Evolutionary conservation across 805 yeast genomes (phyloP).

Genomic region (Kazachstania viticola): DNA sequence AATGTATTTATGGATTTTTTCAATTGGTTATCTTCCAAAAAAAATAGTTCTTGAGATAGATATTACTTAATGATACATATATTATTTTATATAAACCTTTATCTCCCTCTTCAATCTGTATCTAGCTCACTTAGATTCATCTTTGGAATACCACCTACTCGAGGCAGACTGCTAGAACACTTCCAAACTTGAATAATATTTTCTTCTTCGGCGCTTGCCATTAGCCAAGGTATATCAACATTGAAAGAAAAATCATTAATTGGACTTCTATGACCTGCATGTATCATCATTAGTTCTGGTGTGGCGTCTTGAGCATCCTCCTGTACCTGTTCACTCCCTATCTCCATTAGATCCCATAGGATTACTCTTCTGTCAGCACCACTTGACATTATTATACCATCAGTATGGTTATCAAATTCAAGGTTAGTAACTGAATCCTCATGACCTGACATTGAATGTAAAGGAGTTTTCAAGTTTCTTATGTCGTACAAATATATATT

Average conservation of each 20-base stretch:
- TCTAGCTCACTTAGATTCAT: too few species aligned
- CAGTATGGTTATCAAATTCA: constrained; percentile 69
- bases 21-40: constrained; percentile 62
- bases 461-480: constrained; percentile 35
- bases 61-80: neutral
- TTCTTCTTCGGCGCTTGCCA: constrained; percentile 44
- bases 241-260: constrained; percentile 66
- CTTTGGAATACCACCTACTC: too few species aligned
- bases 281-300: constrained; percentile 83
- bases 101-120: neutral
- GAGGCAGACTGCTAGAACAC: constrained; percentile 27
- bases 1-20: constrained; percentile 59
- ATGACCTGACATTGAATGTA: constrained; percentile 76
- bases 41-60: constrained; percentile 9
- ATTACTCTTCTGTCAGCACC: constrained; percentile 68
- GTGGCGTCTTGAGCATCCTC: constrained; percentile 89
- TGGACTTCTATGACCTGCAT: constrained; percentile 79
- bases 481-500: constrained; percentile 56
- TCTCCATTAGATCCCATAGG: constrained; percentile 67
- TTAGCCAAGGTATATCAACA: constrained; percentile 58
- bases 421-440: constrained; percentile 57
- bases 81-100: neutral
- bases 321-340: constrained; percentile 75
- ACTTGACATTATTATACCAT: constrained; percentile 68
- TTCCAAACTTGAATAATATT: constrained; percentile 38